Conservation (phyloP, 192 early-diverging fungal genomes). For the Linnemannia hyalina region DNA sequence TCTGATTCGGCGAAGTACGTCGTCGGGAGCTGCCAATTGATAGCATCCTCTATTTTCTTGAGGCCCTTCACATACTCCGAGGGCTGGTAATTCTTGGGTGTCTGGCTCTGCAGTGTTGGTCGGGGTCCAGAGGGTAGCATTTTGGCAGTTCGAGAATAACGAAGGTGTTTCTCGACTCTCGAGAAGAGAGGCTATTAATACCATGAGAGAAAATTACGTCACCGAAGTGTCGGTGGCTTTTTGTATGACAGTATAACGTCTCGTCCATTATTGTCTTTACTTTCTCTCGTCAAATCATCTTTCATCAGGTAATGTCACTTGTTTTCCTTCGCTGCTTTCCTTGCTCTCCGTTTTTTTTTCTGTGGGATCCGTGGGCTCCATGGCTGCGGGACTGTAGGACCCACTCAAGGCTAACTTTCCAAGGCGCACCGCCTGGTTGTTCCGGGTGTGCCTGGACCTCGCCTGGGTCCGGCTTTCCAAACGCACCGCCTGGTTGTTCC, state of each 20-base stretch:
- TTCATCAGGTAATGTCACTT: no score
- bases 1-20: slow-evolving; percentile 15
- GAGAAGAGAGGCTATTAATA: no score
- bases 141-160: not conserved
- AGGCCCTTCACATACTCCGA: slow-evolving; percentile 8
- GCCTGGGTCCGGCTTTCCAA: not conserved
- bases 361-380: not conserved
- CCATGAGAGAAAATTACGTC: not conserved
- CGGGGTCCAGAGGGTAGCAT: not conserved
- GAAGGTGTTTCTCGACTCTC: not conserved
- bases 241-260: no score
- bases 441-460: slow-evolving; percentile 13
- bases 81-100: slow-evolving; percentile 12
- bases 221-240: not conserved
- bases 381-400: no score
- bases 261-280: no score
- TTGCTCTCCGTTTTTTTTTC: not conserved
- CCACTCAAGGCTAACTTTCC: no score
- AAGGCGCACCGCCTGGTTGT: no score
- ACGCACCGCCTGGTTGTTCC: no score
- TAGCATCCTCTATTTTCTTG: slow-evolving; percentile 9
- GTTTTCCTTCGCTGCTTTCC: no score
- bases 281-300: no score
- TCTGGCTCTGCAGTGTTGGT: slow-evolving; percentile 8
- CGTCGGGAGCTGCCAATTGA: slow-evolving; percentile 9